phyloP scores from a whole-genome alignment of 164 flowering plant species.

The Piper longum region DNA sequence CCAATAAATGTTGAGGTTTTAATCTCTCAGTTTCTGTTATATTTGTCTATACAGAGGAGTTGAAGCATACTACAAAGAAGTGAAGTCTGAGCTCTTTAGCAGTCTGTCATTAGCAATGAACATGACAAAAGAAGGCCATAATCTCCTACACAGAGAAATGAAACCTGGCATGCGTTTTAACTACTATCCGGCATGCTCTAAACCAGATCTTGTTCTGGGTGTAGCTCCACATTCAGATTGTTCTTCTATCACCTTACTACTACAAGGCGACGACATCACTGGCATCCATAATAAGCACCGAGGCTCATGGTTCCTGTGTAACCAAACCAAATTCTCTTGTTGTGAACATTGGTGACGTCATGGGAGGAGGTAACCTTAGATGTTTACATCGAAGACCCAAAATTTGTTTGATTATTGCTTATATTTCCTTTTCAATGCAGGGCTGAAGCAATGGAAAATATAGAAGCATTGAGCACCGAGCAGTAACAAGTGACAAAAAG shows the following conservation, averaged over 20 bases:
- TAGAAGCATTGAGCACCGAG: not conserved
- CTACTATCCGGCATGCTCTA: slow-evolving; percentile 23
- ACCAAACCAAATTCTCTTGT: slow-evolving; percentile 20
- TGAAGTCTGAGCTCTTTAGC: slow-evolving; percentile 9
- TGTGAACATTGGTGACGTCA: slow-evolving; percentile 19
- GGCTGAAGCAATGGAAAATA: not conserved
- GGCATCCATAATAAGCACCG: slow-evolving; percentile 18
- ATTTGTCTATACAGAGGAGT: slow-evolving; percentile 7
- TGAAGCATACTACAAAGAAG: slow-evolving; percentile 16
- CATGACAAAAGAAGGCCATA: slow-evolving; percentile 9
- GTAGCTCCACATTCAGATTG: slow-evolving; percentile 21
- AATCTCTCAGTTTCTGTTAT: not conserved
- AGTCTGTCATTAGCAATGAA: slow-evolving; percentile 12
- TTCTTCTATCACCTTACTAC: slow-evolving; percentile 14
- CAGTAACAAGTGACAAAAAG: not conserved
- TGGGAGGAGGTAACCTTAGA: slow-evolving; percentile 15
- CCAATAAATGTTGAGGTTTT: not conserved
- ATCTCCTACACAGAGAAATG: slow-evolving; percentile 8
- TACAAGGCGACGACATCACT: slow-evolving; percentile 15
- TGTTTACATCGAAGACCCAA: not conserved
- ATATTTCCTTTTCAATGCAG: not conserved
- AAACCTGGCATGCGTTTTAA: slow-evolving; percentile 18
- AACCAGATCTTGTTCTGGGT: slow-evolving; percentile 18
- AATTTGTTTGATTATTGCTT: not conserved
- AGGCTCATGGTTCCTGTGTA: slow-evolving; percentile 12